These are phyloP conservation scores for Arabidopsis suecica DNA, from an alignment of 345 rosid genomes.

Conservation along the genomic window DNA sequence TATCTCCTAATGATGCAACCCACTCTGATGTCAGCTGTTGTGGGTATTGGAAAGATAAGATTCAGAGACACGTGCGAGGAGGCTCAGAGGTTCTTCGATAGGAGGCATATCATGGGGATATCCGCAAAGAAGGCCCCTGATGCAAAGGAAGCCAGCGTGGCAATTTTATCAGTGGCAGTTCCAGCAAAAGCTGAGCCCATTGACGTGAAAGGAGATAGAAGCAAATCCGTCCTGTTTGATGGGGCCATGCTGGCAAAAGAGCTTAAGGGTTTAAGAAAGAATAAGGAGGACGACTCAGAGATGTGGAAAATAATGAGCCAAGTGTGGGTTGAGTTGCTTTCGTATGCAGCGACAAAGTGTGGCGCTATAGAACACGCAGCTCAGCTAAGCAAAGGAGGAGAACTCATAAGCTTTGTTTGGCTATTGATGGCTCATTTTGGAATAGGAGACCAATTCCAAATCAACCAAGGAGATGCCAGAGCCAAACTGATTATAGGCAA, in stretches of 20 bases:
- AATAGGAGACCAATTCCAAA: slow-evolving; percentile 60
- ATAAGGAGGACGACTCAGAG: background rate
- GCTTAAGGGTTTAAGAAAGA: slow-evolving; percentile 30
- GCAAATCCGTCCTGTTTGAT: slow-evolving; percentile 64
- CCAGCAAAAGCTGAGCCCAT: slow-evolving; percentile 49
- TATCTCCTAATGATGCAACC: slow-evolving; percentile 60
- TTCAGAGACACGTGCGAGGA: slow-evolving; percentile 58
- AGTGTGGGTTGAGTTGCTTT: slow-evolving; percentile 68
- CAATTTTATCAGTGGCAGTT: slow-evolving; percentile 32
- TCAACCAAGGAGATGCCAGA: slow-evolving; percentile 60
- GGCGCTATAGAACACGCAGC: slow-evolving; percentile 61
- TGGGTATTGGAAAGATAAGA: slow-evolving; percentile 54
- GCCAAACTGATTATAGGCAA: slow-evolving; percentile 60
- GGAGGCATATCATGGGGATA: slow-evolving; percentile 16
- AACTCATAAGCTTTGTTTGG: slow-evolving; percentile 62
- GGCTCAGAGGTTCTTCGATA: slow-evolving; percentile 45
- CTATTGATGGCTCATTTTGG: slow-evolving; percentile 80
- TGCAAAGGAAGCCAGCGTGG: slow-evolving; percentile 21
- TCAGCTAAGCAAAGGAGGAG: slow-evolving; percentile 64
- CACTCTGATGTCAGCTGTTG: slow-evolving; percentile 52
- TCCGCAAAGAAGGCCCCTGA: background rate
- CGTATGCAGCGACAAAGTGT: slow-evolving; percentile 62
- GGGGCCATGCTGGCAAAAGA: slow-evolving; percentile 57
- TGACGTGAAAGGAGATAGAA: slow-evolving; percentile 57
- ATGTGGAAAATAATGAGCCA: slow-evolving; percentile 57